Evolutionary conservation across 2,329 filamentous ascomycete species (phyloP), one percentile per base, ranked within the genome.

Genomic region (Aschersonia sp.): DNA sequence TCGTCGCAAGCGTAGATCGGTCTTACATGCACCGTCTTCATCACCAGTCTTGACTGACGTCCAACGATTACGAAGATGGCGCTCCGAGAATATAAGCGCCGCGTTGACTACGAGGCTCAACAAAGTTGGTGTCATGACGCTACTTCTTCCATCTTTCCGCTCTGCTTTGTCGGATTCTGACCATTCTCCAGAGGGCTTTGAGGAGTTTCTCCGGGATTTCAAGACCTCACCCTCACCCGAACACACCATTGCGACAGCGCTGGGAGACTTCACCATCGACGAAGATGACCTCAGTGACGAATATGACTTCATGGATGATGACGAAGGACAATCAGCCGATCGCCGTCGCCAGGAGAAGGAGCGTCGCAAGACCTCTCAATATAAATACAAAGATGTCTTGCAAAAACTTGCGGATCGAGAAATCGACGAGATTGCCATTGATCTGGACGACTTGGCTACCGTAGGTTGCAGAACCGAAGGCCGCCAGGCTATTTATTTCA

Each of bases 301-400:
- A 58, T 87, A 95, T 63, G 89, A 96, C 59, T 86, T 94, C 61
- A 88, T 94, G 80, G 87, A 94, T 61, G 84, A 89, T 57, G 77
- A 80, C 52, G 82, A 86, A 51, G 82, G 86, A 52, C 78, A 79
- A 47, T 71, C 72, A 20, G 69, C 71, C 40, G 69, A 71, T 51
- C 69, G 63, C 51, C 73, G 71, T 29, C 72, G 66, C 47, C 68
- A 69, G 54, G 67, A 75, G 45, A 72, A 67, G 61, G 70, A 69
- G 55, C 69, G 61, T 53, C 67, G 67, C 56, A 68, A 65, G 57
- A 64, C 72, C 57, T 82, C 81, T 40, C 87, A 84, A 61, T 71
- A 83, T 63, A 97, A 97, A 68, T 98, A 98, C 68, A 83, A 85
- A 73, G 78, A 87, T 48, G 74, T 91, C 61, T 72, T 98, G 59